Conservation (phyloP, 2,329 filamentous ascomycete species). For the Grosmannia clavigera region DNA sequence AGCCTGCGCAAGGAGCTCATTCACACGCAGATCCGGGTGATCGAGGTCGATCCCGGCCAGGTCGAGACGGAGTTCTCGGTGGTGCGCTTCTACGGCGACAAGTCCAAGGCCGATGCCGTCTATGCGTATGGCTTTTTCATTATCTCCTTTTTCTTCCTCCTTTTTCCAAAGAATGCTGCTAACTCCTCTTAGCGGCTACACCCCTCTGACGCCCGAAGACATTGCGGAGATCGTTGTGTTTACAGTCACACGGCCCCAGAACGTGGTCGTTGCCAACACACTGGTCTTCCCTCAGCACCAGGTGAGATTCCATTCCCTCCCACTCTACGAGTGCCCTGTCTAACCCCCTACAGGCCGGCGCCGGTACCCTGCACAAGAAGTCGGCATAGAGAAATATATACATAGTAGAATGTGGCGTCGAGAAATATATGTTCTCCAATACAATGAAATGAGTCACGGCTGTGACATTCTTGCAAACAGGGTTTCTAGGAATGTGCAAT, state of each 20-base stretch:
- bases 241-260: conserved; percentile 69
- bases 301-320: conserved; percentile 23
- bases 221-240: conserved; percentile 89
- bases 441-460: not conserved
- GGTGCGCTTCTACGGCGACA: conserved; percentile 80
- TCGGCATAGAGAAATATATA: not conserved
- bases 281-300: conserved; percentile 84
- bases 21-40: conserved; percentile 65
- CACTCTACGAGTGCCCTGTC: not conserved
- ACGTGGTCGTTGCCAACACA: conserved; percentile 81
- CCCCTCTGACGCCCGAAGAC: conserved; percentile 79
- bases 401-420: no score
- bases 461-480: no score
- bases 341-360: conserved; percentile 5
- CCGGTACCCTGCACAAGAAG: conserved; percentile 7
- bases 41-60: conserved; percentile 83
- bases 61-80: conserved; percentile 91
- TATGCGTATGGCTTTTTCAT: conserved; percentile 50
- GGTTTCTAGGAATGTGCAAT: no score
- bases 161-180: not conserved
- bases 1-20: conserved; percentile 73
- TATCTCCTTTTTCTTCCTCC: not conserved
- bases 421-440: not conserved
- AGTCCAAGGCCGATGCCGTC: conserved; percentile 77
- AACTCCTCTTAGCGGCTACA: conserved; percentile 44